Conservation (phyloP, 2,329 filamentous ascomycete species). For the Nothophaeocryptopus gaeumannii region DNA sequence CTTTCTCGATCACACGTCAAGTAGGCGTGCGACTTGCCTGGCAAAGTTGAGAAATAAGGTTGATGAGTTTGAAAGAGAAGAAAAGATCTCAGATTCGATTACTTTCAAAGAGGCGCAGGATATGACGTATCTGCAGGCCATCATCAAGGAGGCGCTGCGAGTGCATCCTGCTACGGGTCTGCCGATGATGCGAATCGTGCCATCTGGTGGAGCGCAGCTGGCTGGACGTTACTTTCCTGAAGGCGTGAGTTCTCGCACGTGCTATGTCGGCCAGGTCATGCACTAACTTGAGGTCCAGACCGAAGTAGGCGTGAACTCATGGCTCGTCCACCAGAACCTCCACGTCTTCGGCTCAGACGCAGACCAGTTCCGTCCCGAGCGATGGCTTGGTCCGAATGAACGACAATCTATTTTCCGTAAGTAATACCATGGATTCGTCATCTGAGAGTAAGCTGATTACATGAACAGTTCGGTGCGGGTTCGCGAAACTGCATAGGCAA, state of each 20-base stretch:
- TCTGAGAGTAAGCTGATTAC: too few species aligned
- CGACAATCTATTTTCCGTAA: background rate
- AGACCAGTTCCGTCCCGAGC: conserved; percentile 44
- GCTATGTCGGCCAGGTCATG: too few species aligned
- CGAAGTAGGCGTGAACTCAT: conserved; percentile 10
- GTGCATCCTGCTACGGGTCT: conserved; percentile 33
- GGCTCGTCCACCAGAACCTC: conserved; percentile 40
- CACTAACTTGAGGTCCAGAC: background rate
- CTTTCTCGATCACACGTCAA: too few species aligned
- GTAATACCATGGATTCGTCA: too few species aligned
- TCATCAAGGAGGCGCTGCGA: conserved; percentile 12
- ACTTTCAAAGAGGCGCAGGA: conserved; percentile 33
- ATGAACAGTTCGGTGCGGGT: conserved; percentile 31
- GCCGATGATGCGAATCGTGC: conserved; percentile 38
- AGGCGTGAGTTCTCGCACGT: conserved; percentile 12
- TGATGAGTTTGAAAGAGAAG: conserved; percentile 24
- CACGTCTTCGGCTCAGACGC: conserved; percentile 45
- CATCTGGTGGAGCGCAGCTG: conserved; percentile 38
- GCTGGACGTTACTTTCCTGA: conserved; percentile 36
- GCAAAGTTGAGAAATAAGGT: conserved; percentile 36
- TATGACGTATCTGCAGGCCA: conserved; percentile 15
- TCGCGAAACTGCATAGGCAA: conserved; percentile 36
- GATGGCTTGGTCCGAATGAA: conserved; percentile 40
- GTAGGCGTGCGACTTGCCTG: conserved; percentile 17
- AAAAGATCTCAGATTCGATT: conserved; percentile 32